Evolutionary conservation across 2,329 filamentous ascomycete species (phyloP).

Genomic region (Magnaporthales sp.): DNA sequence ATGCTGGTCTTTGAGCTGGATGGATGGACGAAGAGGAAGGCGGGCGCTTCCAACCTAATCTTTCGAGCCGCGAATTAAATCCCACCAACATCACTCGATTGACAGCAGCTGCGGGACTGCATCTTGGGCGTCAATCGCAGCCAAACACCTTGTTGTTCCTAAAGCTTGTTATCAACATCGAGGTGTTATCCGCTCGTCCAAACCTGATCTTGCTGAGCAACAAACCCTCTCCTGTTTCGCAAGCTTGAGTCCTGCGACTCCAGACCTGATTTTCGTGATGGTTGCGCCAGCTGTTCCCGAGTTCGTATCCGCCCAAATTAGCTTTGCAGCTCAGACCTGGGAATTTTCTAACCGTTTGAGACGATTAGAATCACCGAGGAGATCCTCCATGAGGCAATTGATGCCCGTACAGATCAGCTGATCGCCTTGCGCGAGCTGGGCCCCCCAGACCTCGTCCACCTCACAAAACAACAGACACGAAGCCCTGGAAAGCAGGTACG

Average conservation of each 20-base stretch:
- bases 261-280: constrained; percentile 36
- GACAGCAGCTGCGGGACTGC: background rate
- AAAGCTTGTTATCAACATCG: background rate
- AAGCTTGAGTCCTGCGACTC: constrained; percentile 2
- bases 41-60: background rate
- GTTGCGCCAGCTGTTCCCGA: constrained; percentile 69
- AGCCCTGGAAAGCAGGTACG: constrained; percentile 47
- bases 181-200: background rate
- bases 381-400: constrained; percentile 81
- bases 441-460: constrained; percentile 89
- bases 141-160: background rate
- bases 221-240: background rate
- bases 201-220: background rate
- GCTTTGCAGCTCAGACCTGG: constrained; percentile 4
- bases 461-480: constrained; percentile 65
- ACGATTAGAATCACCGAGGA: constrained; percentile 78
- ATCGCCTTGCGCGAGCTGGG: constrained; percentile 83
- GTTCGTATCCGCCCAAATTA: constrained; percentile 35
- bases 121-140: background rate
- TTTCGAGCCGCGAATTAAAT: background rate
- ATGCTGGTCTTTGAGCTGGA: constrained; percentile 3
- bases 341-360: constrained; percentile 10
- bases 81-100: background rate
- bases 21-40: background rate
- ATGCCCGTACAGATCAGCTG: constrained; percentile 84